Conservation (phyloP, 495 filamentous ascomycete genomes). For the Tuber calosporum region DNA sequence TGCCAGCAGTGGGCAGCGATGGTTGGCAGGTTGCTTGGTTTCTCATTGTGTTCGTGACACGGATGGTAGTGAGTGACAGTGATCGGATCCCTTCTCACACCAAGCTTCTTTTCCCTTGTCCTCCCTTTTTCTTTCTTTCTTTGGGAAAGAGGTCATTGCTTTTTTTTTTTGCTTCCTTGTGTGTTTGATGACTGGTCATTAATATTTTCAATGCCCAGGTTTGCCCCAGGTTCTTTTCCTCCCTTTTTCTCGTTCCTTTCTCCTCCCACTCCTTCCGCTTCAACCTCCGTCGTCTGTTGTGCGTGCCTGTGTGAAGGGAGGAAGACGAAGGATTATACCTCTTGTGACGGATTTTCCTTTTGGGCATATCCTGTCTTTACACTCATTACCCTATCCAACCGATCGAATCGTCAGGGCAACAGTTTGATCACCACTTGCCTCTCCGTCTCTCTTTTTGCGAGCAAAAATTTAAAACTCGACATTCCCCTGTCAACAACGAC, state of each 20-base stretch:
- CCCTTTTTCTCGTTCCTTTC: background rate
- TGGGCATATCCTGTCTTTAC: background rate
- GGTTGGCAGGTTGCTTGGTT: background rate
- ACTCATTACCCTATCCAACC: background rate
- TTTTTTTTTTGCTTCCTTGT: background rate
- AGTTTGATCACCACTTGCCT: constrained; percentile 9
- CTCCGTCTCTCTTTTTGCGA: background rate
- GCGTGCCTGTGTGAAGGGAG: background rate
- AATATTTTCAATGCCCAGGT: background rate
- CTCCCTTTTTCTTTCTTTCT: background rate
- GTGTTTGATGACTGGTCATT: background rate
- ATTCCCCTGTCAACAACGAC: background rate
- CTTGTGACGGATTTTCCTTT: background rate
- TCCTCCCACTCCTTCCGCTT: background rate
- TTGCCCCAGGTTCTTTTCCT: background rate
- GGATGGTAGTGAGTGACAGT: background rate
- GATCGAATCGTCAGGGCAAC: background rate
- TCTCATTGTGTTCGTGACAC: background rate
- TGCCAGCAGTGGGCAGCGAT: too few relatives aligned
- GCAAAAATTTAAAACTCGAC: background rate
- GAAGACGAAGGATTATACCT: background rate
- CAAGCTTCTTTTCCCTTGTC: background rate
- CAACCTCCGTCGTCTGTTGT: background rate
- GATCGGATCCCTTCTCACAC: background rate
- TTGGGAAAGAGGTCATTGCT: background rate